These are phyloP conservation scores for Xerocomellus chrysenteron DNA, from an alignment of 768 basidiomycete species.

Conservation along the genomic window DNA sequence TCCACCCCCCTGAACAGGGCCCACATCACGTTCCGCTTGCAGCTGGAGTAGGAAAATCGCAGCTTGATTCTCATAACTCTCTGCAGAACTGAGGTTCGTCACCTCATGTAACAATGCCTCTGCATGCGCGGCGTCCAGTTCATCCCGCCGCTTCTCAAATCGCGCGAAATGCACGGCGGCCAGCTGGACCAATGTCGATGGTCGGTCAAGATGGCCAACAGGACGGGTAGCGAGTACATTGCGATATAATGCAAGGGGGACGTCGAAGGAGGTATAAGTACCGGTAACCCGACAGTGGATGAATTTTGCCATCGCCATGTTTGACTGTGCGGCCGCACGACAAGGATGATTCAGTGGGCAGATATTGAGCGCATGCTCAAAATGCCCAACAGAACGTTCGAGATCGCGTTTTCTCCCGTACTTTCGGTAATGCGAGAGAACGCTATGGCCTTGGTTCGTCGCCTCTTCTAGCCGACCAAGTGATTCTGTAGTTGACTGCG, in stretches of 20 bases:
- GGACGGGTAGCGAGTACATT: neutral
- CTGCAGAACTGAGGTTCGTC: neutral
- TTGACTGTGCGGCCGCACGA: constrained; percentile 1
- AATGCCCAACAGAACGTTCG: neutral
- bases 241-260: neutral
- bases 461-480: neutral
- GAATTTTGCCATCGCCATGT: neutral
- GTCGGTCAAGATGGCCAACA: constrained; percentile 3
- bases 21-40: neutral
- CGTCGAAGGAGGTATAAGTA: neutral
- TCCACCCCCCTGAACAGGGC: neutral
- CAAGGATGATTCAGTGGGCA: constrained; percentile 1
- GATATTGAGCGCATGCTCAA: neutral
- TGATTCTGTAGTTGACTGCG: neutral
- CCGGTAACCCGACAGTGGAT: neutral
- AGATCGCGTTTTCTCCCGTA: neutral
- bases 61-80: neutral
- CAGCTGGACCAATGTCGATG: constrained; percentile 1
- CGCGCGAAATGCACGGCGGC: neutral
- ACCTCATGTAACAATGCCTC: neutral
- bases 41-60: neutral
- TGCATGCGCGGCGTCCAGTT: neutral
- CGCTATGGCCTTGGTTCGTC: neutral
- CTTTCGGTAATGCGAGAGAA: neutral
- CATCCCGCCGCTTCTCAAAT: neutral